Base-by-base conservation (phyloP, 306 rosid species). In the Quillaja saponaria region DNA sequence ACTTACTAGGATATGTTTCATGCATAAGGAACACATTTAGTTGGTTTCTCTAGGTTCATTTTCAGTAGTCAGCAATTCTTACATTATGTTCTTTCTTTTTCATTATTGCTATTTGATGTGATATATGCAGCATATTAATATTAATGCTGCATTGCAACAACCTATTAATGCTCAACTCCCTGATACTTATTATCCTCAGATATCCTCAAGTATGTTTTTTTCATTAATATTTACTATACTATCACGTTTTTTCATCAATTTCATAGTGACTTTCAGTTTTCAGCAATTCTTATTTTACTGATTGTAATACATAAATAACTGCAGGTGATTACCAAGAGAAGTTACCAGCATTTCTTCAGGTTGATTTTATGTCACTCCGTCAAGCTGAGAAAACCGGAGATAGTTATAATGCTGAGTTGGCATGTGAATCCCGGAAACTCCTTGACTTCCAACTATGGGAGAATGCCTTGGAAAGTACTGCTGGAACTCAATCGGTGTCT, bases 321-420 rank as follows among this genome's bases (percentile, higher is more conserved):
- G 69, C 76, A 82, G 97, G 68, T 70, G 75, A 72, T 47, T 69
- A 66, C 72, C 90, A 70, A 71, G 82, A 68, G 28, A 81, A 80
- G 57, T 64, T 71, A n/a, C 49, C 76, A 34, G 50, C 57, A 67
- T 59, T 70, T 76, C 71, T 78, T 67, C 79, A 66, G 45, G 49
- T 69, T 45, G 75, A 80, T 75, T 55, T 56, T 78, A 42, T 63
- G 70, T 63, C 81, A 49, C 73, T 31, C 35, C 25, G 81, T 71
- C 70, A 74, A 82, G 78, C 72, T 51, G 63, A 68, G 47, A 75
- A 72, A 67, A 63, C 25, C 7, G 67, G 80, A 38, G 82, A 66
- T 63, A 52, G 48, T 67, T 61, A 61, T 64, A 64, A 57, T 75
- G 54, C 60, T 66, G 81, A 72, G 34, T 58, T 61, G 58, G 18